Base-by-base conservation (phyloP, 108 stramenopile species). In the Cylindrotheca closterium region DNA sequence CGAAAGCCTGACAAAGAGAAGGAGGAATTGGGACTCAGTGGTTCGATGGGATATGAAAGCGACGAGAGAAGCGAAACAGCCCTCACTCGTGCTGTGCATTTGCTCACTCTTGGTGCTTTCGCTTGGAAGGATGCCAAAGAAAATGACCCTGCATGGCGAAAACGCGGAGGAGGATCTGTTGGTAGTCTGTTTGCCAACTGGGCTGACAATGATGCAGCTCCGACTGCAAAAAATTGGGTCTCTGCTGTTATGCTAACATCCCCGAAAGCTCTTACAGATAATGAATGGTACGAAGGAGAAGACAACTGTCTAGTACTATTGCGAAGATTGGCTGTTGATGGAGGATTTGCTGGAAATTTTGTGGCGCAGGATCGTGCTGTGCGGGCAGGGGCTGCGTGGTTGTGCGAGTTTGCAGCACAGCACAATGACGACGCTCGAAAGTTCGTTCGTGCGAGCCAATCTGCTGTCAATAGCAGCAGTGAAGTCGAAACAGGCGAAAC, bases 61-160 rank as follows among this genome's bases (percentile, higher is more conserved):
- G 74, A 67, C 4, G 79, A 79, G 19, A 82, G 65, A 55, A 93
- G 92, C 56, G 92, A 93, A 65, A 88, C 88, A 30, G 79, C 85
- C 25, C 48, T 93, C 37, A 85, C 85, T 45, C 63, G 92, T 47
- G 87, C 87, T 22, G 73, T 93, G 12, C 88, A 93, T 63, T 58
- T 93, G 17, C 65, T 93, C 28, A 93, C 92, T 4, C 74, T 93
- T 0, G 92, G 88, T 37, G 85, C 83, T 10, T 88, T 74, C 69
- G 80, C 85, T 27, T 93, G 92, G 92, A 52, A 70, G 50, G 70
- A 74, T 54, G 85, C 83, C 22, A 51, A 26, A 12, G 27, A 47
- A 15, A 55, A 31, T 21, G 58, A 67, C 47, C 68, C 50, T 25
- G 29, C 73, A 23, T 86, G 88, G 83, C 72, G 76, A 47, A 24